Base-by-base conservation (phyloP, 106 monocot genomes). In the Phalaenopsis aphrodite region DNA sequence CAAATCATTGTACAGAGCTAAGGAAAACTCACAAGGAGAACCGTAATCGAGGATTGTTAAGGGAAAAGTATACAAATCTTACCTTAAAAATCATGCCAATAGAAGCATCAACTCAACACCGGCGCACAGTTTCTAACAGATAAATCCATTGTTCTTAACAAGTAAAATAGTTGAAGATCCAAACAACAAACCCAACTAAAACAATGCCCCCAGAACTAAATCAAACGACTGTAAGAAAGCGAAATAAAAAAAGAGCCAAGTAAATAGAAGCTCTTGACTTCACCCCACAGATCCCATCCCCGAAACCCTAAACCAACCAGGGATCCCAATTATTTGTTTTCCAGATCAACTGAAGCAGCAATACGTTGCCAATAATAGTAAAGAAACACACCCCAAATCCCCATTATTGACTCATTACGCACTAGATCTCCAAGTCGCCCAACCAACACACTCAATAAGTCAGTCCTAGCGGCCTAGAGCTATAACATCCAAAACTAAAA, bases 391-490 rank as follows among this genome's bases (percentile, higher is more conserved):
- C 16, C 68, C 41, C 42, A 2, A 73, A 73, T 19, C 42, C 41
- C 73, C 73, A 42, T 73, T 42, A 73, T 42, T 73, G 73, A 73
- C 73, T 73, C 42, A 73, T 73, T 73, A 14, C 42, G 73, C 42
- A 42, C 15, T 42, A 42, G 73, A 42, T 17, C 16, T 42, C 19
- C 73, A 15, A 42, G 73, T 42, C 16, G 73, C 41, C 30, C 73
- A 42, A 73, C 8, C 42, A 74, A 42, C 74, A 42, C 43, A 43
- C 7, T 41, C 43, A 69, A 69, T 42, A 74, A 42, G 74, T 43
- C 74, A 36, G 43, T 42, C 74, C 74, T 74, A 74, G 36, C 15
- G 45, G 30, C 18, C 42, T 73, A 73, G 43, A 43, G 37, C 64
- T 74, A 41, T 43, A 69, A 9, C 69, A 69, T 42, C 74, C 43